Base-by-base conservation (phyloP, 2,329 filamentous ascomycete species). In the Pestalotiopsis fici region DNA sequence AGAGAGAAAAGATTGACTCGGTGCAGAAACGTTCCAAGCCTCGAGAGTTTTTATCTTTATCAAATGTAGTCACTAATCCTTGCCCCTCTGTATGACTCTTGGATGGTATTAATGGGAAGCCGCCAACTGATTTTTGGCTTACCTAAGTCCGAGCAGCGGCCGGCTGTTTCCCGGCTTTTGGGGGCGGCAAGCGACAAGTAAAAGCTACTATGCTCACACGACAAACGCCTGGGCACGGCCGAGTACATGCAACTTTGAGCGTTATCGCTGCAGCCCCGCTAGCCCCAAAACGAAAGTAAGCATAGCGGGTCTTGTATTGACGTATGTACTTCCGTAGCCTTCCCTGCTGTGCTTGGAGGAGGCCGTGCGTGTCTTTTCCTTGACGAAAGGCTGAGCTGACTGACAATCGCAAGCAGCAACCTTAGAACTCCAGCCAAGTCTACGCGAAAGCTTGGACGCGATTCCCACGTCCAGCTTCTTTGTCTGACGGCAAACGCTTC, bases 111-210 rank as follows among this genome's bases (percentile, higher is more conserved):
- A 23, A 57, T 57, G 15, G 55, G 23, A 27, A 27, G 27, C 13
- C 55, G 55, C 55, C 55, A 57, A 27, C 27, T n/a, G 31, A 21
- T 13, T 35, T 37, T 60, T 37, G 28, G 63, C 63, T 75, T 74
- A 75, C 65, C 64, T 75, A 76, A 71, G 61, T 65, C 66, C 64
- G 37, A 69, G 64, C 28, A 66, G 35, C 69, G 65, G 66, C 66
- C 66, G 67, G 66, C 56, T 67, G 67, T 65, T 71, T 64, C 66
- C 59, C 67, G 39, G 66, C 27, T 37, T 60, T 37, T 56, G 60
- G 15, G 9, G 6, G 25, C 28, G n/a, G 3, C 23, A 27, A n/a
- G n/a, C n/a, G n/a, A 21, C 25, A 66, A 64, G 67, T 70, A 68
- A n/a, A 23, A 4, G n/a, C 35, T 69, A 71, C 68, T 43, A 13